Base-by-base conservation (phyloP, 768 basidiomycete species). In the Sarcomyxa edulis region DNA sequence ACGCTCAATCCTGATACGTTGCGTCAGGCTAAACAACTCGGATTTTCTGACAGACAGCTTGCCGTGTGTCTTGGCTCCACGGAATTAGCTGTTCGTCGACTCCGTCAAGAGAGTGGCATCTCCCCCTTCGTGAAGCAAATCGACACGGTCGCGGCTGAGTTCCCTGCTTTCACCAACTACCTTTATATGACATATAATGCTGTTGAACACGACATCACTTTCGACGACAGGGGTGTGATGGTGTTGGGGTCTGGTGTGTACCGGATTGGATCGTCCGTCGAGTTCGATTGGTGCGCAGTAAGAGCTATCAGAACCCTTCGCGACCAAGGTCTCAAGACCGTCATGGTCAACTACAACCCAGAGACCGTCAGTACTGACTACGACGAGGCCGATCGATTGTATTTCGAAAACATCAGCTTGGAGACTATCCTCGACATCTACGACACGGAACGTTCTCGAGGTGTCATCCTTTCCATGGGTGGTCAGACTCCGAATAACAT, bases 301-400 rank as follows among this genome's bases (percentile, higher is more conserved):
- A 84, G 94, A 34, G 92, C 94, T 22, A 98, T 98, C 56, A 72
- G 95, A 49, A 98, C 96, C 0, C 72, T 99, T 20, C 90, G 94
- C 47, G 88, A 95, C n/a, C 83, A 88, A 53, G 93, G 94, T 12
- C 66, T 92, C 34, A 90, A 89, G 46, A 98, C 95, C 4, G 80
- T 98, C 61, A 99, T 98, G 95, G 87, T 98, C 68, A 98, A 99
- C 68, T 98, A 98, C 65, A 98, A 99, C 61, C 96, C 95, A 10
- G 95, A 98, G 68, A 99, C 96, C 1, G 96, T 99, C 60, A 92
- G 88, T 54, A 97, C 96, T 22, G 95, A 98, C 61, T 98, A 97
- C 63, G 96, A 98, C 64, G 95, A 98, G 55, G 95, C 95, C 19
- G 95, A 99, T 58, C 79, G 94, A 20, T 74, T 99, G 19, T 99